Base-by-base conservation (phyloP, 2,329 filamentous ascomycete genomes). In the Colletotrichum sp. region DNA sequence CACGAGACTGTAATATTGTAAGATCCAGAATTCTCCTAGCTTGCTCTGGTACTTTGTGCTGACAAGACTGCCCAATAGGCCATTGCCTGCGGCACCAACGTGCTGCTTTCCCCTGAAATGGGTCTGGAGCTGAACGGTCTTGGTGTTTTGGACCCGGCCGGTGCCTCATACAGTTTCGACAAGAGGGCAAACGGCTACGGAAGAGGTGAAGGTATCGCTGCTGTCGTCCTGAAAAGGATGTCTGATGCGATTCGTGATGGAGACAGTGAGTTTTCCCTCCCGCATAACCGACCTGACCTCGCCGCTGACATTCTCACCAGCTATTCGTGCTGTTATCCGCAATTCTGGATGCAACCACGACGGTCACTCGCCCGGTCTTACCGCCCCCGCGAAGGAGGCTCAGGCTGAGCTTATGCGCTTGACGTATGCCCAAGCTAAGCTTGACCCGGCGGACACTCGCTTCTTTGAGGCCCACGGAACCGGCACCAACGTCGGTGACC, bases 131-230 rank as follows among this genome's bases (percentile, higher is more conserved):
- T 70, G 9, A 70, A 70, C 26, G 55, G 12, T 36, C 67, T 70
- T 32, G 67, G 67, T 62, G 67, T 70, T 21, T 26, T 70, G 10
- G 67, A 70, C 55, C 67, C 67, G 4, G 55, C 34, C 15, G n/a
- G 66, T 30, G 26, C 34, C 55, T 70, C 67, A 5, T 43, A 48
- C 12, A 62, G 66, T n/a, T 48, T 48, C 43, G 43, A 48, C 10
- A 48, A 48, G n/a, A 48, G 86, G 5, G 92, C 90, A 16, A 89
- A 90, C 75, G 93, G 93, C 1, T 94, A 93, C 79, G 91, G 89
- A 0, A 86, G 92, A 38, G 92, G 91, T 2, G 92, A 94, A 79
- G 92, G 92, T 1, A 85, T 90, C 28, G 91, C 87, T 0, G 43
- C 43, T 48, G 43, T 48, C n/a, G 43, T 48, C 30, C 43, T 67